phyloP scores from a whole-genome alignment of 805 yeast species.

The Naumovozyma baii region DNA sequence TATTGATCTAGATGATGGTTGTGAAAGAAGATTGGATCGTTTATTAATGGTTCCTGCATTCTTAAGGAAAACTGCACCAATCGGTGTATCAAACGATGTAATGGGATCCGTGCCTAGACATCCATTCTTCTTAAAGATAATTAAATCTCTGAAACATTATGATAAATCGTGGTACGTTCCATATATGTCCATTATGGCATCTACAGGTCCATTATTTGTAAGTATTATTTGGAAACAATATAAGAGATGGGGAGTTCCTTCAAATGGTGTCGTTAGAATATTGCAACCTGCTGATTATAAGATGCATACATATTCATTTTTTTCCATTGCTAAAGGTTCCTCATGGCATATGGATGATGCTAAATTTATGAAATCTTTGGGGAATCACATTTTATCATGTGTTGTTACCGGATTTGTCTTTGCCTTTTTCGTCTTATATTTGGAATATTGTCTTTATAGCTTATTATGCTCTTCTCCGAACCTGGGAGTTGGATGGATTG shows the following conservation, averaged over 20 bases:
- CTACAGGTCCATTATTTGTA: slow-evolving; percentile 84
- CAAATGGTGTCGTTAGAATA: slow-evolving; percentile 55
- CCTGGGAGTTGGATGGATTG: neutral
- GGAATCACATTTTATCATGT: slow-evolving; percentile 63
- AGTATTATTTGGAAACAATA: slow-evolving; percentile 83
- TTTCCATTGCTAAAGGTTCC: slow-evolving; percentile 70
- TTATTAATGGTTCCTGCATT: slow-evolving; percentile 74
- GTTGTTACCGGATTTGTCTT: slow-evolving; percentile 60
- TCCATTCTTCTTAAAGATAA: slow-evolving; percentile 68
- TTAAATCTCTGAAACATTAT: slow-evolving; percentile 52
- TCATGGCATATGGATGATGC: slow-evolving; percentile 94
- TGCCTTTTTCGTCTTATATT: slow-evolving; percentile 39
- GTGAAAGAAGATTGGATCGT: slow-evolving; percentile 71
- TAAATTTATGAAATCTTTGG: slow-evolving; percentile 59
- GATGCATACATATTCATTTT: slow-evolving; percentile 50
- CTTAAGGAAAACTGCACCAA: slow-evolving; percentile 78
- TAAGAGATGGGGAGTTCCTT: slow-evolving; percentile 68
- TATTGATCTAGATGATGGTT: slow-evolving; percentile 85
- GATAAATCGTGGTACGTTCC: slow-evolving; percentile 77
- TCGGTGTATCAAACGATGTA: slow-evolving; percentile 87
- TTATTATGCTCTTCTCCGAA: slow-evolving; percentile 26
- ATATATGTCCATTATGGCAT: slow-evolving; percentile 83
- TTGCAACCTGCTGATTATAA: slow-evolving; percentile 69
- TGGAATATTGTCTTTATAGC: slow-evolving; percentile 39
- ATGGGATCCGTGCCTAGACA: slow-evolving; percentile 85